Percentiles rank a stretch among this genome's conserved stretches.
Conservation (phyloP, 345 rosid genomes). For the Luvunga scandens region DNA sequence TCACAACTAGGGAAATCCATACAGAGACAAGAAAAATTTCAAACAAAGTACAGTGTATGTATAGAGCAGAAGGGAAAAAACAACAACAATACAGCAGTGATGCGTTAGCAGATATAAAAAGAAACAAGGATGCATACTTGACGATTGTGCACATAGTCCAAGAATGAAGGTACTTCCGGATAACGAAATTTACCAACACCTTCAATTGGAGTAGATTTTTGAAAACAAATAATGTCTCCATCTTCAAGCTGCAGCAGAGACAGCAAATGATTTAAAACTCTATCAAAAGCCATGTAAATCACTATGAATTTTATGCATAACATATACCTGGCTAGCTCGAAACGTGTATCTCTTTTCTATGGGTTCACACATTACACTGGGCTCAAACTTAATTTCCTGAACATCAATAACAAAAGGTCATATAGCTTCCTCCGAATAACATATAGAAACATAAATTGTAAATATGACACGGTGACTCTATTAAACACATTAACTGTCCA, state of each 20-base stretch:
- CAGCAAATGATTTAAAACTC: background rate
- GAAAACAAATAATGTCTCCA: constrained; percentile 77
- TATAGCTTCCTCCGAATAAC: background rate
- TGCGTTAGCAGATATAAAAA: background rate
- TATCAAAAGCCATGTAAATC: background rate
- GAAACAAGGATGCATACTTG: constrained; percentile 36
- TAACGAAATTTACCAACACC: constrained; percentile 42
- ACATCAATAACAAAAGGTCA: constrained; percentile 14
- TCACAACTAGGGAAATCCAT: background rate
- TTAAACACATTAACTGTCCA: background rate
- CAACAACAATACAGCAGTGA: background rate
- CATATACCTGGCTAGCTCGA: constrained; percentile 55
- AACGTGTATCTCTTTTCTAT: constrained; percentile 53
- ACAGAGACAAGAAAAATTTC: background rate
- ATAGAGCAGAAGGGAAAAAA: background rate
- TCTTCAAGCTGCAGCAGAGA: constrained; percentile 59
- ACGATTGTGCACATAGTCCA: constrained; percentile 73
- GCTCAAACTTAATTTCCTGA: constrained; percentile 77
- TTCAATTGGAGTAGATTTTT: constrained; percentile 44
- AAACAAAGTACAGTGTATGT: no score
- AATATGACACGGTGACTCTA: background rate
- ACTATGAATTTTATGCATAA: background rate
- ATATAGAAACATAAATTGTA: background rate
- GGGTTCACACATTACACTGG: constrained; percentile 62
- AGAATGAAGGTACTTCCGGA: constrained; percentile 69